Evolutionary conservation across 176 grass and related monocot species (phyloP), one percentile per base, ranked within the genome.

Genomic region (Carex myosuroides): DNA sequence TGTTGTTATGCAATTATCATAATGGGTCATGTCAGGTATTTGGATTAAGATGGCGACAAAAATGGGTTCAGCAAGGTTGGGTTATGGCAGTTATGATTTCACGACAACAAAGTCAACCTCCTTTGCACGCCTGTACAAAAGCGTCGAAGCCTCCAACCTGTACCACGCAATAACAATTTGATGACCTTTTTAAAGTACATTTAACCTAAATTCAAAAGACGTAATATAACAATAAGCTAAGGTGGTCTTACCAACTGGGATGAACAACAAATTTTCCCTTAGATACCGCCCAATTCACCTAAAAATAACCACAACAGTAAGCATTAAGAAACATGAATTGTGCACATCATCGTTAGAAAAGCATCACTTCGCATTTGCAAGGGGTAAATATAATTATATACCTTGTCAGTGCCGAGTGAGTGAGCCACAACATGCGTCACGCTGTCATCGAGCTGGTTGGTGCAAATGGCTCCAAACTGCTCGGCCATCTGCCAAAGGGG

Each of bases 371-470:
- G 17, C 33, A 50, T 64, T 86, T 80, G 3, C 14, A 67, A 73
- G 42, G 35, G 5, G 20, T 12, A 52, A 52, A 73, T 77, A 56
- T 77, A 70, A 26, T 48, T 55, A 30, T 9, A 55, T 85, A 90
- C 88, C 91, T 99, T 99, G 86, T 95, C 96, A 8, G 96, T 99
- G 37, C 96, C 96, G 1, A 88, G 93, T 50, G 96, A 95, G 84
- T 99, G 91, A 73, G 96, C 96, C 3, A 99, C 93, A n/a, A 99
- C 90, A 90, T 99, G 96, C 64, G 96, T 99, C 20, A 94, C 96
- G 72, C 85, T 85, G 65, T 95, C 93, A 13, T 99, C 96, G 21
- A 95, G 83, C 82, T 92, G 87, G 62, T 88, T 95, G 3, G 90
- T 91, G 89, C 93, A 99, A 8, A 89, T 78, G 57, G 93, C 96